Evolutionary conservation across 1,139 yeast species (phyloP).

Genomic region (Pichia sp.): DNA sequence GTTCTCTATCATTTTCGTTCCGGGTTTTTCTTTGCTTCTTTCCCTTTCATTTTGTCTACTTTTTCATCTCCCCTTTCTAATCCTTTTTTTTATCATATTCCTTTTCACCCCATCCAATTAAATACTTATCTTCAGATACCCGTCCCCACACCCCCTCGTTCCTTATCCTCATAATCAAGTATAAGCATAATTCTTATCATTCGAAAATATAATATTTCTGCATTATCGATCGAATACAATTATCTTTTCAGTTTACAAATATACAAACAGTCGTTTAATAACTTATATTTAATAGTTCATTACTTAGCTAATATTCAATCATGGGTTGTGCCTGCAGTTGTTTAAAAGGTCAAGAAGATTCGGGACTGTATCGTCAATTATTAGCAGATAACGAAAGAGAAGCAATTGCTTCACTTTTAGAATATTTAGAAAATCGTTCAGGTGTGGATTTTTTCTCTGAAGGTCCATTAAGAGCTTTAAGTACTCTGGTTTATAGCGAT

Average conservation of each 20-base stretch:
- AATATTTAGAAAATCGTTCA: constrained; percentile 78
- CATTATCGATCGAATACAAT: no score
- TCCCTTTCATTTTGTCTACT: no score
- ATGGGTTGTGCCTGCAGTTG: constrained; percentile 74
- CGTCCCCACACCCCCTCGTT: no score
- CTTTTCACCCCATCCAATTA: no score
- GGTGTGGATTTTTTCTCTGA: constrained; percentile 92
- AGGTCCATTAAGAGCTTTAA: constrained; percentile 80
- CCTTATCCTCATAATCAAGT: no score
- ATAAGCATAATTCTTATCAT: no score
- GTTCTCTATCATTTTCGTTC: neutral
- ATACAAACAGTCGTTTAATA: no score
- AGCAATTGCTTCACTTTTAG: constrained; percentile 85
- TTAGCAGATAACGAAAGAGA: constrained; percentile 96
- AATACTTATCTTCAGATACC: no score
- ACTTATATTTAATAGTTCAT: no score
- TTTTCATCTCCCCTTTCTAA: neutral
- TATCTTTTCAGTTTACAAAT: no score
- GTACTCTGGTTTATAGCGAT: constrained; percentile 90
- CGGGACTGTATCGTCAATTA: constrained; percentile 65
- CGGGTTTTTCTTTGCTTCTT: neutral
- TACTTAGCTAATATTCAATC: constrained; percentile 3
- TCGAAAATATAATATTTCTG: no score
- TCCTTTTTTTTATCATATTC: no score
- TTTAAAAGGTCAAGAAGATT: constrained; percentile 32